Base-by-base conservation (phyloP, 257 asterid genomes). In the Datura wrightii region DNA sequence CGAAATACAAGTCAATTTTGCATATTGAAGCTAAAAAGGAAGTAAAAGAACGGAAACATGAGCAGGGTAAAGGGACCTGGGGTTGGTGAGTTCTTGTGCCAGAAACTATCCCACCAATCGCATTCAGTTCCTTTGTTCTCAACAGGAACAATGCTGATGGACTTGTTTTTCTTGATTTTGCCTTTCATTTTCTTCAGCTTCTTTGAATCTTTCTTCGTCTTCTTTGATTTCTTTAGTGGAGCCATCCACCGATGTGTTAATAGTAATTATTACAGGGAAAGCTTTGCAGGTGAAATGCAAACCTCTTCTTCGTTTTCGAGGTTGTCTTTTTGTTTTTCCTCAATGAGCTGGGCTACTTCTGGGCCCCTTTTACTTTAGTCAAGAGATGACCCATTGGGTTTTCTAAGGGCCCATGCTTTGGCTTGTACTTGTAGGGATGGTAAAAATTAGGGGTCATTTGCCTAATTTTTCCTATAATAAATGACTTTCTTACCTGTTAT, bases 21-120 rank as follows among this genome's bases (percentile, higher is more conserved):
- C 52, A 83, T 53, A 83, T 53, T 59, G 1, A 46, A 58, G 71
- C 74, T 79, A 69, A 55, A 84, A 59, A 24, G 59, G 18, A 41
- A 1, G 50, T 42, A 67, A 39, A 16, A 37, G 53, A 5, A 16
- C 70, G 10, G 8, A 42, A 18, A 5, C 6, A 50, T 5, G 44
- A 31, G 18, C 10, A 19, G 3, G 13, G 24, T 6, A 71, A 71
- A 58, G 37, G 24, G 42, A 94, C 97, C 97, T 82, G 89, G 85
- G 83, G 84, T 8, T 31, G 90, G 87, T 85, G 95, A 92, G 79
- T 93, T 93, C 91, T 90, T 96, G 84, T 82, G 90, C 98, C 94
- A 94, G 92, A 93, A 94, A 34, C 91, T 82, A 62, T 92, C 94
- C 99, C 99, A 96, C 98, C 98, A 96, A 84, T 96, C 99, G 71